Conservation (phyloP, 768 basidiomycete species). For the Lactifluus pinguis region DNA sequence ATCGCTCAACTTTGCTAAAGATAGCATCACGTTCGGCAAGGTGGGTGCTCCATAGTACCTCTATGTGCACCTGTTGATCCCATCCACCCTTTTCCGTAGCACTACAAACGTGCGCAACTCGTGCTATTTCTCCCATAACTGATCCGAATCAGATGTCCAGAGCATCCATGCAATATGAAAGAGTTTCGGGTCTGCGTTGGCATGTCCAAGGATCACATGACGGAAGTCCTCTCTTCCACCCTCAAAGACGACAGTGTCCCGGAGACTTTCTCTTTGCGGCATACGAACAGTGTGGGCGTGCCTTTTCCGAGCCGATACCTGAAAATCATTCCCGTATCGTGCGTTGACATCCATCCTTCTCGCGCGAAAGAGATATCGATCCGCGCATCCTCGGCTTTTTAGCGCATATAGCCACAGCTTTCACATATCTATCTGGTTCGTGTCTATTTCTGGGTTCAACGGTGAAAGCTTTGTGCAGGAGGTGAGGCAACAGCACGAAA, state of each 20-base stretch:
- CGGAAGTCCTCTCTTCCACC: slow-evolving; percentile 50
- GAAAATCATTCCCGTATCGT: slow-evolving; percentile 73
- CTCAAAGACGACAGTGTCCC: slow-evolving; percentile 57
- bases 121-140: neutral
- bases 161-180: slow-evolving; percentile 80
- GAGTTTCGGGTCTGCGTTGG: slow-evolving; percentile 71
- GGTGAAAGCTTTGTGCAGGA: slow-evolving; percentile 50
- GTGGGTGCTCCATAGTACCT: slow-evolving; percentile 30
- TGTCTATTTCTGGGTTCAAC: slow-evolving; percentile 51
- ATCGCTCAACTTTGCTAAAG: slow-evolving; percentile 28
- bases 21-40: slow-evolving; percentile 75
- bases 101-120: slow-evolving; percentile 26
- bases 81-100: slow-evolving; percentile 21
- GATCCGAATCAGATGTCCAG: slow-evolving; percentile 30
- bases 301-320: slow-evolving; percentile 58
- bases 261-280: slow-evolving; percentile 55
- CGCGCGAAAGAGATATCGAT: neutral
- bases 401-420: slow-evolving; percentile 68
- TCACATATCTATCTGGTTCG: slow-evolving; percentile 74
- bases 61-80: neutral
- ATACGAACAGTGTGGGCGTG: slow-evolving; percentile 48
- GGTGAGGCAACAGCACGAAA: slow-evolving; percentile 45
- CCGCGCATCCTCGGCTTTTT: neutral
- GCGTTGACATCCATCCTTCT: slow-evolving; percentile 23
- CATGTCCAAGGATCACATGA: slow-evolving; percentile 53